Evolutionary conservation across 768 basidiomycete species (phyloP).

Genomic region (Tulasnella sp.): DNA sequence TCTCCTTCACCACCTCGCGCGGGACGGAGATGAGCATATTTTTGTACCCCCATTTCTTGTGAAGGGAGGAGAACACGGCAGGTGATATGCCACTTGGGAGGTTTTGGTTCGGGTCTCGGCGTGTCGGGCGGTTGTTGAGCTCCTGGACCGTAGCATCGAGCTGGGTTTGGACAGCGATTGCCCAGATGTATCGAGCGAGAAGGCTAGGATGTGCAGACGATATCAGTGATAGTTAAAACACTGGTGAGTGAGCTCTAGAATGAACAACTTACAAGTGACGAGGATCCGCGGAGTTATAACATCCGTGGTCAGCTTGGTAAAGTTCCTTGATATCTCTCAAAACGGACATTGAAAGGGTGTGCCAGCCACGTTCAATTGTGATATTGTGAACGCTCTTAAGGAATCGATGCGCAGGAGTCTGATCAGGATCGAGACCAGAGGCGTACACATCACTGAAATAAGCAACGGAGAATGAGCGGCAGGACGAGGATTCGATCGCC

Average conservation of each 20-base stretch:
- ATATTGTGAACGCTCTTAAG: constrained; percentile 25
- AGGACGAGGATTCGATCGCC: not conserved
- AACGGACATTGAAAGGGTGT: constrained; percentile 23
- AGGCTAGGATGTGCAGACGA: constrained; percentile 18
- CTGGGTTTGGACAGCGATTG: constrained; percentile 21
- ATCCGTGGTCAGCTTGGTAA: constrained; percentile 15
- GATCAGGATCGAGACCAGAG: constrained; percentile 15
- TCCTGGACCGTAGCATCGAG: constrained; percentile 18
- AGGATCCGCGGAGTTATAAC: constrained; percentile 20
- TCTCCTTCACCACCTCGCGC: too few relatives aligned
- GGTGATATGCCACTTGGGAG: too few relatives aligned
- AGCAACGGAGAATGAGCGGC: not conserved
- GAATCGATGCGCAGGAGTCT: constrained; percentile 26
- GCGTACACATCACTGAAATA: constrained; percentile 20
- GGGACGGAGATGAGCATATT: too few relatives aligned
- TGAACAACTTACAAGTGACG: constrained; percentile 23
- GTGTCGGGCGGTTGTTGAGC: constrained; percentile 22
- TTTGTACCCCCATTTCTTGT: too few relatives aligned
- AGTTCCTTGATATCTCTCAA: constrained; percentile 25
- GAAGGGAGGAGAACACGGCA: too few relatives aligned
- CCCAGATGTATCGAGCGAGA: constrained; percentile 26
- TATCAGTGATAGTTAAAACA: too few relatives aligned
- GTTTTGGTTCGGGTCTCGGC: too few relatives aligned
- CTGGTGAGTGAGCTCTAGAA: not conserved
- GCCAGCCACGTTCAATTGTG: constrained; percentile 29